phyloP scores from a whole-genome alignment of 2,329 filamentous ascomycete species.

The Macrophomina phaseolina region DNA sequence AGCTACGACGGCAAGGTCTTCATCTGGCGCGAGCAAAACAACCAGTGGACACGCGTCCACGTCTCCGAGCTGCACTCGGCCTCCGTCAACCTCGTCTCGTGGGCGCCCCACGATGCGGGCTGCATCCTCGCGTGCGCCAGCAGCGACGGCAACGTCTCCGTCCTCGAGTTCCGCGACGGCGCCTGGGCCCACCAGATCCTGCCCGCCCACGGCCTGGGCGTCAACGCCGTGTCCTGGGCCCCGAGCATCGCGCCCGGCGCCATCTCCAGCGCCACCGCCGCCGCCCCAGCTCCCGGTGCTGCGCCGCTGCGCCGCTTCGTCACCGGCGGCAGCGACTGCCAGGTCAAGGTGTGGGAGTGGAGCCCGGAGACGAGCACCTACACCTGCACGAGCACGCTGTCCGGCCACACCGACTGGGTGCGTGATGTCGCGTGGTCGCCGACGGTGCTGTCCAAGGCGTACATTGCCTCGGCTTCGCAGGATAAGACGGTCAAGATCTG shows the following conservation, averaged over 20 bases:
- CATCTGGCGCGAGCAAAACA: slow-evolving; percentile 89
- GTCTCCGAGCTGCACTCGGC: slow-evolving; percentile 94
- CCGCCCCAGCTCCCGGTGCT: slow-evolving; percentile 60
- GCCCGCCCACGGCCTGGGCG: slow-evolving; percentile 88
- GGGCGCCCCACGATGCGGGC: slow-evolving; percentile 95
- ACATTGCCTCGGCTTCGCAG: slow-evolving; percentile 94
- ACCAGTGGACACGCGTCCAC: slow-evolving; percentile 76
- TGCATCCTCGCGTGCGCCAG: slow-evolving; percentile 94
- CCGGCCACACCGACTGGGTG: slow-evolving; percentile 94
- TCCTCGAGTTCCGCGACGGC: slow-evolving; percentile 97
- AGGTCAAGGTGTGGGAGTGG: slow-evolving; percentile 91
- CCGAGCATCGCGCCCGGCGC: slow-evolving; percentile 83
- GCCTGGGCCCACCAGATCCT: slow-evolving; percentile 89
- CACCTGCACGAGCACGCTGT: slow-evolving; percentile 60
- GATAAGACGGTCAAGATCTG: slow-evolving; percentile 98
- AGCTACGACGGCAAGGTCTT: slow-evolving; percentile 98
- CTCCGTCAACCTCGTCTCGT: slow-evolving; percentile 94
- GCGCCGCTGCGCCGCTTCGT: slow-evolving; percentile 78
- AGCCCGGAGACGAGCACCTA: slow-evolving; percentile 61
- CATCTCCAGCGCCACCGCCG: slow-evolving; percentile 73
- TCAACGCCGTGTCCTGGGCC: slow-evolving; percentile 96
- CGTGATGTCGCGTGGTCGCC: slow-evolving; percentile 97
- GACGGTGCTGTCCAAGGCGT: slow-evolving; percentile 91
- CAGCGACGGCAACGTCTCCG: slow-evolving; percentile 89
- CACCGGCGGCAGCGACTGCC: slow-evolving; percentile 91